Evolutionary conservation across 805 yeast genomes (phyloP).

Genomic region (Komagataella populi): DNA sequence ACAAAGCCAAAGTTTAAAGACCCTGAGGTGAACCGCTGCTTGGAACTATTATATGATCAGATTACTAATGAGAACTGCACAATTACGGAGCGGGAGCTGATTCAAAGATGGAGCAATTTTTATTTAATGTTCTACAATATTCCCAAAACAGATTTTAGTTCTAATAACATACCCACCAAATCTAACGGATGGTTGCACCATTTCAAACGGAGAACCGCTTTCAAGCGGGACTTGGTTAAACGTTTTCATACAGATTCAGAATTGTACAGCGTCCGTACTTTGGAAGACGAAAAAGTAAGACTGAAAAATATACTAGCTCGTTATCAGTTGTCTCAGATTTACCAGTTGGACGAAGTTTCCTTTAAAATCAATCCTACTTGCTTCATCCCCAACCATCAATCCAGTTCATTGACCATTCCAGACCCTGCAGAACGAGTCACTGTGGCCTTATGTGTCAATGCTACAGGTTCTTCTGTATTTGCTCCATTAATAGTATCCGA

Average conservation of each 20-base stretch:
- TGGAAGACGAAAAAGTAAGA: slow-evolving; percentile 13
- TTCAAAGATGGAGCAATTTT: slow-evolving; percentile 16
- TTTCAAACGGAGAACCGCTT: slow-evolving; percentile 18
- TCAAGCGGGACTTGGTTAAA: slow-evolving; percentile 14
- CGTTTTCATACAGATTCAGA: slow-evolving; percentile 10
- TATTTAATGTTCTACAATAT: slow-evolving; percentile 9
- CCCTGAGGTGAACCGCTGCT: slow-evolving; percentile 20
- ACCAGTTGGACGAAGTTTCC: slow-evolving; percentile 22
- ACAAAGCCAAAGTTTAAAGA: slow-evolving; percentile 18
- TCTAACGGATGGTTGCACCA: slow-evolving; percentile 28
- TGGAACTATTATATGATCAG: slow-evolving; percentile 23
- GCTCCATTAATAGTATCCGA: slow-evolving; percentile 16
- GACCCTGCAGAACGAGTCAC: slow-evolving; percentile 9
- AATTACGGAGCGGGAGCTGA: slow-evolving; percentile 16
- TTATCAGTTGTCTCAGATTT: slow-evolving; percentile 14
- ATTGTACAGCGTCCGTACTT: slow-evolving; percentile 5
- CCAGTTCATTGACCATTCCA: slow-evolving; percentile 6
- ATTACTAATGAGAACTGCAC: slow-evolving; percentile 14
- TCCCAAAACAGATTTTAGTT: neutral
- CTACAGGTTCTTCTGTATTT: slow-evolving; percentile 13
- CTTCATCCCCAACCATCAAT: slow-evolving; percentile 5
- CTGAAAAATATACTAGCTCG: slow-evolving; percentile 7
- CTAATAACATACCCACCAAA: slow-evolving; percentile 6
- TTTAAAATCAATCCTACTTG: slow-evolving; percentile 11
- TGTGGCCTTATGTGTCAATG: slow-evolving; percentile 14